Percentiles rank a stretch among this genome's conserved stretches.
Evolutionary conservation across 75 land plant species (phyloP).

Genomic region (Picea glauca): DNA sequence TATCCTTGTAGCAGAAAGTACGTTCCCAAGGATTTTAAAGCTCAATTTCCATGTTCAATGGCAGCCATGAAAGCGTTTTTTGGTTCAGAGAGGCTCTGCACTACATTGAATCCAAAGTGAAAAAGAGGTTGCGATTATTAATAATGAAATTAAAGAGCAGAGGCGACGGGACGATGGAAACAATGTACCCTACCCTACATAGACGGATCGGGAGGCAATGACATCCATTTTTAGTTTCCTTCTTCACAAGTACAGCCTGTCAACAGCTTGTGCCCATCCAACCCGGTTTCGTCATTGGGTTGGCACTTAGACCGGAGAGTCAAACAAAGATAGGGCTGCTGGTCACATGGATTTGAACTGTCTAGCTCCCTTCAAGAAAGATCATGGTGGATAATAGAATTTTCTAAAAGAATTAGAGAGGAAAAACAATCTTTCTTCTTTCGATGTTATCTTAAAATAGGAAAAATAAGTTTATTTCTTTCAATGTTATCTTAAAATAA

Average conservation of each 20-base stretch:
- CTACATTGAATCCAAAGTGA: no score
- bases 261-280: conserved; percentile 3
- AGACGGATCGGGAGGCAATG: not conserved
- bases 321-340: no score
- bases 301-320: not conserved
- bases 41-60: not conserved
- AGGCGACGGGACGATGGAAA: not conserved
- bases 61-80: not conserved
- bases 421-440: no score
- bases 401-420: no score
- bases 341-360: no score
- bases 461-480: no score
- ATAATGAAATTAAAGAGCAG: not conserved
- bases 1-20: not conserved
- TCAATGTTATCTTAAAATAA: no score
- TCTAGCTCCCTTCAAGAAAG: no score
- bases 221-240: conserved; percentile 3
- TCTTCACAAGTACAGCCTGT: not conserved
- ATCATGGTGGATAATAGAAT: no score
- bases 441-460: no score
- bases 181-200: not conserved
- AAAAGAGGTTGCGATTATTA: not conserved
- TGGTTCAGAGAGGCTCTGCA: no score
- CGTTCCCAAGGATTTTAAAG: no score
- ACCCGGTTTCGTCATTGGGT: not conserved